These are phyloP conservation scores for Triticum timopheevii DNA, from an alignment of 176 grass and related monocot genomes.

Conservation along the genomic window DNA sequence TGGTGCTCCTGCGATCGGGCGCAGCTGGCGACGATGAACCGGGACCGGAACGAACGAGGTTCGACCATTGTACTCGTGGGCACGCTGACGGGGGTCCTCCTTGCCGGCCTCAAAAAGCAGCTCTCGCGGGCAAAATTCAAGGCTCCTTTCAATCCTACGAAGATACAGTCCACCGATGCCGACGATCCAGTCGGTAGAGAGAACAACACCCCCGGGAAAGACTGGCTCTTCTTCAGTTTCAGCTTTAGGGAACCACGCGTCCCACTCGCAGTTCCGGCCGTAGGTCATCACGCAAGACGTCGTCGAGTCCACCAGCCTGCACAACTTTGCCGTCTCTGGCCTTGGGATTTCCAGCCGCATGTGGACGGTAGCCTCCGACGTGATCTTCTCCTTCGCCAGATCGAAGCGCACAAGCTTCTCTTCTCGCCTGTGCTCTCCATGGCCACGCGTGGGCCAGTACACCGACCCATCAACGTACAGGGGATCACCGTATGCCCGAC, in stretches of 20 bases:
- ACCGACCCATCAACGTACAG: background rate
- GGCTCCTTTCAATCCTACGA: background rate
- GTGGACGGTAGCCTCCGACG: background rate
- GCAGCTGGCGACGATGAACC: too few relatives aligned
- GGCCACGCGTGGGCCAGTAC: background rate
- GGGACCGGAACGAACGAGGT: too few relatives aligned
- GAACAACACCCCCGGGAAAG: background rate
- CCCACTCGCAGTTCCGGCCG: too few relatives aligned
- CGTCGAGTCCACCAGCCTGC: too few relatives aligned
- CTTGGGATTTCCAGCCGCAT: background rate
- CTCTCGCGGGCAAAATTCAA: background rate
- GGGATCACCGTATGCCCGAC: background rate
- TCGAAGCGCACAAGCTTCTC: background rate
- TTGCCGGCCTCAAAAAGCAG: background rate
- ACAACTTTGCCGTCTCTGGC: too few relatives aligned
- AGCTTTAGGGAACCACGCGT: too few relatives aligned
- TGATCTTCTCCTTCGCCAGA: background rate
- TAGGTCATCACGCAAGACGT: too few relatives aligned
- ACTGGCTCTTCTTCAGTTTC: background rate
- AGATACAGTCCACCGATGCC: background rate
- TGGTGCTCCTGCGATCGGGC: too few relatives aligned
- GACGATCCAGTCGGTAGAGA: too few relatives aligned
- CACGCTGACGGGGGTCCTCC: rapidly evolving
- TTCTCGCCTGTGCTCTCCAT: too few relatives aligned
- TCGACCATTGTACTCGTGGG: background rate